phyloP scores from a whole-genome alignment of 805 yeast species.

The Kurtzmaniella cleridarum region DNA sequence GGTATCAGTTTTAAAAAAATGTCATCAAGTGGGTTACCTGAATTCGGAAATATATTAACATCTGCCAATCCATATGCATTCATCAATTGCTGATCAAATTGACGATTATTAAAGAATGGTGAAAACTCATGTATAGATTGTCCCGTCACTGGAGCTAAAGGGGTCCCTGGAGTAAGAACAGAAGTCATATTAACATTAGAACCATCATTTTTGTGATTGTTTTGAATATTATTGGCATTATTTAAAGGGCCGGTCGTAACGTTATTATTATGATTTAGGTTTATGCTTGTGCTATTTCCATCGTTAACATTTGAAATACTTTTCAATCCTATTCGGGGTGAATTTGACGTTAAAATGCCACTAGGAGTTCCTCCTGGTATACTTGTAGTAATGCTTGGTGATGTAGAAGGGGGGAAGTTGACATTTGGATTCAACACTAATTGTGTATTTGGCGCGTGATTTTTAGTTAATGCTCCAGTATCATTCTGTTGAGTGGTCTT shows the following conservation, averaged over 20 bases:
- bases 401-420: background rate
- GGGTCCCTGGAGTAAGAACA: no score
- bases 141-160: no score
- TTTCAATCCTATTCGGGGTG: no score
- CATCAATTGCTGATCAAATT: background rate
- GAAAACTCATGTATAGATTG: background rate
- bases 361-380: background rate
- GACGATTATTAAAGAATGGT: background rate
- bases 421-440: background rate
- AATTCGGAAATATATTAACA: conserved; percentile 31
- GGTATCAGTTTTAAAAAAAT: conserved; percentile 16
- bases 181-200: no score
- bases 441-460: conserved; percentile 2
- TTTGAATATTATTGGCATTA: no score
- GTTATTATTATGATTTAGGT: no score
- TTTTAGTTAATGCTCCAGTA: background rate
- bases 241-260: no score
- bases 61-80: background rate
- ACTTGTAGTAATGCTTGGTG: background rate
- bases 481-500: no score
- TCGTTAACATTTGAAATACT: no score
- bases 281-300: no score
- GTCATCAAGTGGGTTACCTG: conserved; percentile 36
- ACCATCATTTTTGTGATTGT: no score
- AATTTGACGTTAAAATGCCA: no score